Base-by-base conservation (phyloP, 176 grass and related monocot species). In the Themeda triandra region DNA sequence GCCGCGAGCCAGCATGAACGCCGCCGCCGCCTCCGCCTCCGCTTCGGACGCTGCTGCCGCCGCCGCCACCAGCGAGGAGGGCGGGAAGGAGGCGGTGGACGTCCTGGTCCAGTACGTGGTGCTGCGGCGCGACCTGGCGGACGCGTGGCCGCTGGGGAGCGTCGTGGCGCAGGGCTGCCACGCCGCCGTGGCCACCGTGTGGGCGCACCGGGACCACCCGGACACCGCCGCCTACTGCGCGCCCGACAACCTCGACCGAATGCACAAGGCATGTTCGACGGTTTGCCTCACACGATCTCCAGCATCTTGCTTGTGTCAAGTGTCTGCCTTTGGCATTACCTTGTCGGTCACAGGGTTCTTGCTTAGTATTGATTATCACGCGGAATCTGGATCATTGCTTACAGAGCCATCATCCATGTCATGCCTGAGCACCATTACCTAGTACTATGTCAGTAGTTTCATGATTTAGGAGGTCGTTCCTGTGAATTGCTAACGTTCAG, bases 71-170 rank as follows among this genome's bases (percentile, higher is more conserved):
- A 53, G 46, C 36, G 91, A 79, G 19, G 89, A 54, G 31, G 11
- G 4, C 1, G 56, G 5, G 17, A 69, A 71, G 70, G 71, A 71
- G 53, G 58, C n/a, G 40, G 73, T 76, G 36, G 91, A 92, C 30
- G 91, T 92, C 78, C 46, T 96, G 71, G 93, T 94, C 41, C 91
- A 96, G 84, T 96, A 96, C 91, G 89, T 99, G 54, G 93, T 99
- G 76, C 83, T 96, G 24, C 89, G 93, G 66, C 96, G 93, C 51
- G 93, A 96, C 79, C 91, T 96, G 66, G 92, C 91, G 48, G 91
- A 94, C 79, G 68, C 91, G 65, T 99, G 96, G 91, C 91, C 96
- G 24, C 88, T 96, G 54, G 96, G 96, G 15, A 99, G 91, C 78
- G 81, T 99, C 63, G 89, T 99, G 67, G 81, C 89, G 18, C 93